Evolutionary conservation across 2,329 filamentous ascomycete species (phyloP), one percentile per base, ranked within the genome.

Genomic region (Cladosporium sp.): DNA sequence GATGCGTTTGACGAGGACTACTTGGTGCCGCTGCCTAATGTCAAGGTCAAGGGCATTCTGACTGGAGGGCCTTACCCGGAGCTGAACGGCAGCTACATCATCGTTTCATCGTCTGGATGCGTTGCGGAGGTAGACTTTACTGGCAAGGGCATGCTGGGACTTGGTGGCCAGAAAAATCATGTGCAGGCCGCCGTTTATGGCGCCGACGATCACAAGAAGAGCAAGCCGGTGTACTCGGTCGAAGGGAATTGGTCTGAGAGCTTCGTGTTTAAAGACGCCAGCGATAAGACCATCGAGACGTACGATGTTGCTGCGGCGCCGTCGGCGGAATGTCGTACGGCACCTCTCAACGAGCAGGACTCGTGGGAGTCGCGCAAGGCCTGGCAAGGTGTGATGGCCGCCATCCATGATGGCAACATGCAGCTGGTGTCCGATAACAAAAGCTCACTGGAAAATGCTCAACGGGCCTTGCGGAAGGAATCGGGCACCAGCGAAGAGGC

Each of bases 11-110:
- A 76, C 11, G 76, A 79, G 60, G 72, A 77, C 58, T 78, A 78
- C 59, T 61, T 79, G 2, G 74, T 79, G 25, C 76, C 77, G 1
- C 65, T 79, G 5, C 76, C 77, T 0, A 73, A 76, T 49, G 71
- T 79, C 14, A 77, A 76, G 58, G 74, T 79, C n/a, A 75, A 75
- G 42, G 76, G 77, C 0, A 69, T 80, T 5, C 38, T 79, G 15
- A 73, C 70, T 19, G 77, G 76, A 6, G 70, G 68, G 5, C 74
- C 76, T 0, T 78, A 79, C 59, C 76, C 77, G 2, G 77, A 79
- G 61, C 62, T 79, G 15, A 65, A 69, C 12, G 76, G 76, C 1
- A 70, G 65, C 5, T 77, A 78, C 56, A 69, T 69, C 2, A 73
- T 79, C 43, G 69, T 76, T 3, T 74, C 71, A 0, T 77, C 76